Conservation (phyloP, 78 protist species). For the Parvularia atlantis region DNA sequence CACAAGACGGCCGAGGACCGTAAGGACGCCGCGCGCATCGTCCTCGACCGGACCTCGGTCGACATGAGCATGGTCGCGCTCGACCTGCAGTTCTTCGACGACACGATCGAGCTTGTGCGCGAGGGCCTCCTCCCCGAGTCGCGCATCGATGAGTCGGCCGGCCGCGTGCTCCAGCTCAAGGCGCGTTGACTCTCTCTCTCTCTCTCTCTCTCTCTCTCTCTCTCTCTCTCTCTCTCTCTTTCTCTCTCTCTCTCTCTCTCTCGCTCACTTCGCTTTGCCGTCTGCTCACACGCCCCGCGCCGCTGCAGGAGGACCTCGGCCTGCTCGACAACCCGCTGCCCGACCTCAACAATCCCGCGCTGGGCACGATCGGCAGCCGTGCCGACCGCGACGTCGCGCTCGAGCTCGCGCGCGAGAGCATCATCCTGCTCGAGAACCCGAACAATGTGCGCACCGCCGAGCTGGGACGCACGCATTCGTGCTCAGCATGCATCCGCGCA, state of each 20-base stretch:
- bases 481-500: constrained; percentile 15
- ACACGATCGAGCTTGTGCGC: constrained; percentile 16
- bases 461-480: not conserved
- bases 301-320: constrained; percentile 42
- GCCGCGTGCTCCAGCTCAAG: constrained; percentile 27
- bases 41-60: not conserved
- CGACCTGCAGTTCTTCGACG: constrained; percentile 32
- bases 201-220: too few species aligned
- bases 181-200: too few species aligned
- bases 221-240: too few species aligned
- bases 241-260: too few species aligned
- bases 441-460: constrained; percentile 20
- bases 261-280: too few species aligned
- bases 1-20: not conserved
- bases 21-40: not conserved
- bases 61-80: constrained; percentile 64
- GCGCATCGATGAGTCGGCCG: constrained; percentile 30
- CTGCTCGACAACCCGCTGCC: constrained; percentile 39
- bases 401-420: constrained; percentile 16
- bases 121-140: constrained; percentile 30
- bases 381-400: constrained; percentile 30
- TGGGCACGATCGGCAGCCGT: constrained; percentile 29
- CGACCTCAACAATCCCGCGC: constrained; percentile 3
- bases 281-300: too few species aligned
- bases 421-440: constrained; percentile 32